Evolutionary conservation across 305 asterid genomes (phyloP), one percentile per base, ranked within the genome.

Genomic region (Euphrasia arctica): DNA sequence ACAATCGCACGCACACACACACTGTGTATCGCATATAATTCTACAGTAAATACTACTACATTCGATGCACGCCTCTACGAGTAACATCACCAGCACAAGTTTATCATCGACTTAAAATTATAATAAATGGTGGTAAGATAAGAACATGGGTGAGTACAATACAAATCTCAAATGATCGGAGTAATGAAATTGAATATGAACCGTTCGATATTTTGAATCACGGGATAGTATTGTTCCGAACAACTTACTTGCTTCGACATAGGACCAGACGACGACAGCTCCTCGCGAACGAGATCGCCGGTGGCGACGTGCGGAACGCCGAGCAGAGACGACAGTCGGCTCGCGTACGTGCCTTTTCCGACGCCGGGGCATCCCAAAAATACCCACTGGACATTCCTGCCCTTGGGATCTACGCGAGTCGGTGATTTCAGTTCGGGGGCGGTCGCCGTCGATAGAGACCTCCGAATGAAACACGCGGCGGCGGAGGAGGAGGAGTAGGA

Each of bases 231-330:
- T 41, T 25, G 14, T 7, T 18, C 29, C 29, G 4, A 1, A 60
- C 0, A 6, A 12, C 77, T 5, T 69, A 90, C 99, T 69, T 93
- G 87, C 62, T 81, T 81, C 14, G 97, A 83, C 31, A 86, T 73
- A 58, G 95, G 76, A 34, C 92, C 86, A 28, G 85, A 63, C 1
- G 96, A 82, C 13, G 82, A 69, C 58, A 93, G 94, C 81, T 90
- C 99, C 42, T 90, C 92, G 18, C 99, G 95, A 48, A 93, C 97
- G 66, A 93, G 96, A 88, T 93, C 99, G 22, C 99, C 97, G 45
- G 99, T 93, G 50, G 99, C 96, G 71, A 90, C 86, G 72, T 93
- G 99, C 5, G 99, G 99, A 36, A 88, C 99, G 42, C 95, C 89
- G 61, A 93, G 94, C 59, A 82, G 85, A 41, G 73, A 65, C 9